Conservation (phyloP, 2,329 filamentous ascomycete species). For the Diaporthe amygdali region DNA sequence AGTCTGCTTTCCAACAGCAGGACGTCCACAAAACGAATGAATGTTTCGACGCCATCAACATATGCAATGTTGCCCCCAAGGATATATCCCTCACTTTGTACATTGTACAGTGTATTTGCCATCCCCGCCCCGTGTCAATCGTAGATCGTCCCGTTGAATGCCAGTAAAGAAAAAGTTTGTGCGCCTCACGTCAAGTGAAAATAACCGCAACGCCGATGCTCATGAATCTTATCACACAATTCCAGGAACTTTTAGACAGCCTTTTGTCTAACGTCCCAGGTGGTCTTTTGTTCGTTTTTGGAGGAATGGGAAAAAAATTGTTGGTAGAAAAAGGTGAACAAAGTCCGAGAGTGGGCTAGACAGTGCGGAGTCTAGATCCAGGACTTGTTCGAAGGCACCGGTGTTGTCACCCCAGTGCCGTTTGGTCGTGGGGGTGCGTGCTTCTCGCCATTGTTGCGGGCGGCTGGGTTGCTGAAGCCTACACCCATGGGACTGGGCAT, state of each 20-base stretch:
- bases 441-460: not conserved
- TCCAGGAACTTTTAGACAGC: slow-evolving; percentile 5
- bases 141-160: not conserved
- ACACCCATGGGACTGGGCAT: slow-evolving; percentile 50
- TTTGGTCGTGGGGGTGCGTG: slow-evolving; percentile 17
- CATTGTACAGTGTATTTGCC: not conserved
- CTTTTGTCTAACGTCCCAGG: not conserved
- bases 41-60: slow-evolving; percentile 7
- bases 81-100: slow-evolving; percentile 19
- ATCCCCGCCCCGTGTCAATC: not conserved
- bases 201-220: slow-evolving; percentile 24
- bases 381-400: slow-evolving; percentile 7
- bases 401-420: slow-evolving; percentile 9
- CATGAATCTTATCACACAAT: not conserved
- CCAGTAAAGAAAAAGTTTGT: not conserved
- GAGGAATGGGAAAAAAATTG: not conserved
- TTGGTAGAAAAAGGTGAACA: not conserved
- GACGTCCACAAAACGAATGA: slow-evolving; percentile 15
- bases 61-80: slow-evolving; percentile 12
- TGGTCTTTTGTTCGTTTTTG: not conserved
- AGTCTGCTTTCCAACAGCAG: not conserved
- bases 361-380: slow-evolving; percentile 21
- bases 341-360: slow-evolving; percentile 6
- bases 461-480: slow-evolving; percentile 41
- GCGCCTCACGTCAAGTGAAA: slow-evolving; percentile 11